phyloP scores from a whole-genome alignment of 116 monocot species.

The Posidonia oceanica region DNA sequence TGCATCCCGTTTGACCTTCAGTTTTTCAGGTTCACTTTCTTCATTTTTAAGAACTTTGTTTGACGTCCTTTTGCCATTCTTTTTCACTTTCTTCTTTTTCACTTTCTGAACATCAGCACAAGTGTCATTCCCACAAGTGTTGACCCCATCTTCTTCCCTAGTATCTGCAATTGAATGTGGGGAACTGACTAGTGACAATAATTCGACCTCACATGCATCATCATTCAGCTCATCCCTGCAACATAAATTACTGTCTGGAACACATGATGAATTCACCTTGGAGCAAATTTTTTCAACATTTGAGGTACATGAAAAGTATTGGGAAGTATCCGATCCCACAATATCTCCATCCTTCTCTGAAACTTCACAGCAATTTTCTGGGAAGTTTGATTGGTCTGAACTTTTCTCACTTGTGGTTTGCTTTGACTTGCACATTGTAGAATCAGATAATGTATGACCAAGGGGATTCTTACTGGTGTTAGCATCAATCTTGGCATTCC shows the following conservation, averaged over 20 bases:
- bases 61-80: not conserved
- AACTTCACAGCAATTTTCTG: conserved; percentile 6
- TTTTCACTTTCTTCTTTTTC: not conserved
- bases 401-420: conserved; percentile 4
- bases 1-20: conserved; percentile 72
- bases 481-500: not conserved
- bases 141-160: not conserved
- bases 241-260: conserved; percentile 17
- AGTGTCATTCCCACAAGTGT: conserved; percentile 9
- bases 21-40: conserved; percentile 14
- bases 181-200: conserved; percentile 9
- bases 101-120: not conserved
- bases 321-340: conserved; percentile 16
- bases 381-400: conserved; percentile 1
- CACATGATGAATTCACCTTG: conserved; percentile 8
- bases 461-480: not conserved
- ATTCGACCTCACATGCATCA: conserved; percentile 11
- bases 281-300: not conserved
- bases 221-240: conserved; percentile 17
- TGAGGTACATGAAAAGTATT: conserved; percentile 13
- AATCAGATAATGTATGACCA: not conserved
- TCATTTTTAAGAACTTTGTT: conserved; percentile 1
- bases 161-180: not conserved
- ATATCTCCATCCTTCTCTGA: conserved; percentile 15
- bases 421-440: conserved; percentile 4